Conservation (phyloP, 495 filamentous ascomycete species). For the Amniculicola lignicola region DNA sequence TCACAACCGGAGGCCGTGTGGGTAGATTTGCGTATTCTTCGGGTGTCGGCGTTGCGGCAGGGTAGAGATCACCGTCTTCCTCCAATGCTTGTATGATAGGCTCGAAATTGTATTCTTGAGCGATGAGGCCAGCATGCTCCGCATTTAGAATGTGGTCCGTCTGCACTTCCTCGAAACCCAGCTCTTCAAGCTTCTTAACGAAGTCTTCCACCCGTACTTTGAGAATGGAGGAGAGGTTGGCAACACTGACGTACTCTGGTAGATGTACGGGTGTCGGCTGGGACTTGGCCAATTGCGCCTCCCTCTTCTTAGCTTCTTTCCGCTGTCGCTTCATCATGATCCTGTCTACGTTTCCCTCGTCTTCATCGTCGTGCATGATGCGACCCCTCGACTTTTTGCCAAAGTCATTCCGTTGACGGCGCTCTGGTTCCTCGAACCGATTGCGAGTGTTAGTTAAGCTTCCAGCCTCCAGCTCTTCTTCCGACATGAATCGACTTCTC, state of each 20-base stretch:
- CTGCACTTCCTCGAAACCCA: conserved; percentile 81
- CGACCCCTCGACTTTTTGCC: conserved; percentile 6
- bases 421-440: conserved; percentile 11
- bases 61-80: conserved; percentile 63
- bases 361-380: conserved; percentile 13
- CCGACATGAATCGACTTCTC: conserved; percentile 17
- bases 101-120: conserved; percentile 89
- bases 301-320: conserved; percentile 49
- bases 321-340: conserved; percentile 45
- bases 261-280: conserved; percentile 65
- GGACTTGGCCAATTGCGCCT: conserved; percentile 35
- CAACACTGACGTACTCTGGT: conserved; percentile 86
- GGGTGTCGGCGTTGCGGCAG: conserved; percentile 54
- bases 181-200: conserved; percentile 64
- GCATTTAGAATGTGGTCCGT: conserved; percentile 81
- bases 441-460: conserved; percentile 4
- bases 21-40: conserved; percentile 71
- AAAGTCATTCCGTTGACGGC: neutral
- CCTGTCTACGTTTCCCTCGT: conserved; percentile 23
- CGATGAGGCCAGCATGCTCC: conserved; percentile 87
- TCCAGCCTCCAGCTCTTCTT: neutral
- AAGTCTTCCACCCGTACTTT: conserved; percentile 71
- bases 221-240: conserved; percentile 75
- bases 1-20: conserved; percentile 84
- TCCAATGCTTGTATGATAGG: conserved; percentile 71